phyloP scores from a whole-genome alignment of 495 filamentous ascomycete species.

The Talaromyces borbonicus region DNA sequence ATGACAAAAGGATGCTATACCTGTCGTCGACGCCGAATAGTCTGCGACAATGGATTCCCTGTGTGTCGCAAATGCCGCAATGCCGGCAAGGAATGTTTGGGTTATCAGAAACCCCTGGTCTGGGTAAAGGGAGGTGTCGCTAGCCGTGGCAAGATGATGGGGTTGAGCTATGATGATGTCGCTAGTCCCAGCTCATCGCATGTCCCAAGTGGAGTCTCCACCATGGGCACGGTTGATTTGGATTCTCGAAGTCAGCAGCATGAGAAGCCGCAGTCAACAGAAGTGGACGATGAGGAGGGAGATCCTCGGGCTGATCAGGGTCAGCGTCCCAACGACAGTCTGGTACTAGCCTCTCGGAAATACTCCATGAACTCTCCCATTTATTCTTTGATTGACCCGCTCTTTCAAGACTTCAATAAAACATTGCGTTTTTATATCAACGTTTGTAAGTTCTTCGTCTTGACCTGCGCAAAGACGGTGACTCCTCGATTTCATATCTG shows the following conservation, averaged over 20 bases:
- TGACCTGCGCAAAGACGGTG: neutral
- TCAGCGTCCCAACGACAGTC: neutral
- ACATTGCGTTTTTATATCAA: conserved; percentile 29
- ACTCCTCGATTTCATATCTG: no score
- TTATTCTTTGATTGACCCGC: conserved; percentile 32
- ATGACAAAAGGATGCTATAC: conserved; percentile 44
- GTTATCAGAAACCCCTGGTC: conserved; percentile 47
- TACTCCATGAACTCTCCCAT: conserved; percentile 2
- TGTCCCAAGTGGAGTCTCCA: no score
- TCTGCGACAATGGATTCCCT: conserved; percentile 53
- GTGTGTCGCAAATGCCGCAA: conserved; percentile 54
- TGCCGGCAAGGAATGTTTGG: conserved; percentile 51
- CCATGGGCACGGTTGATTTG: neutral
- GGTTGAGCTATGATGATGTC: conserved; percentile 34
- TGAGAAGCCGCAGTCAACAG: no score
- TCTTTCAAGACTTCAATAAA: conserved; percentile 30
- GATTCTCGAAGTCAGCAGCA: no score
- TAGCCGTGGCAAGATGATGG: conserved; percentile 44
- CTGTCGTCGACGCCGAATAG: conserved; percentile 40
- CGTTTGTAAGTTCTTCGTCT: conserved; percentile 25
- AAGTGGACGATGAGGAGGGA: neutral
- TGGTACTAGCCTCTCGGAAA: neutral
- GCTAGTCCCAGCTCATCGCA: conserved; percentile 1
- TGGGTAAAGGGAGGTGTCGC: conserved; percentile 43
- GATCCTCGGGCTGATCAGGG: neutral